phyloP scores from a whole-genome alignment of 495 filamentous ascomycete genomes.

The Penicillium desertorum region DNA sequence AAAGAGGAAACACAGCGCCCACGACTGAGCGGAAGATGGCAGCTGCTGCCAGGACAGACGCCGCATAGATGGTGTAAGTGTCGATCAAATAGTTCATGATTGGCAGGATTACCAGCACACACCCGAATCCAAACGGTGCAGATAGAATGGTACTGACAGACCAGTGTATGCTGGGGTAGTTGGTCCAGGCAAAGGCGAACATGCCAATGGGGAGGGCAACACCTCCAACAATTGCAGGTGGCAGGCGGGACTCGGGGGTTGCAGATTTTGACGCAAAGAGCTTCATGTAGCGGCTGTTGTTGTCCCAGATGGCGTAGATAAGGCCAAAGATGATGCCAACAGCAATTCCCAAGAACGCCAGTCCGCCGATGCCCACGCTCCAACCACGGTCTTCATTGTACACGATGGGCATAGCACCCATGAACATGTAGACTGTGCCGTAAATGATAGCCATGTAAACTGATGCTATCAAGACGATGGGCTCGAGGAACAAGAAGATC shows the following conservation, averaged over 20 bases:
- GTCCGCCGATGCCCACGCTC: conserved; percentile 10
- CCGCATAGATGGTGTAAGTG: conserved; percentile 73
- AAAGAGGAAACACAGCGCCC: conserved; percentile 74
- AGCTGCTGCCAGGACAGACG: conserved; percentile 72
- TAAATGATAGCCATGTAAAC: not conserved
- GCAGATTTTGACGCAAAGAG: not conserved
- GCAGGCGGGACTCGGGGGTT: conserved; percentile 18
- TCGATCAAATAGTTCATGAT: conserved; percentile 59
- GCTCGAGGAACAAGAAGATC: not conserved
- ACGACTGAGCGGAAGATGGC: conserved; percentile 63
- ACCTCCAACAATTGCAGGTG: conserved; percentile 33
- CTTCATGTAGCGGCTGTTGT: not conserved
- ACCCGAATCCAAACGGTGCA: conserved; percentile 67
- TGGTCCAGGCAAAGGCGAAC: conserved; percentile 67
- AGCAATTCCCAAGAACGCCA: conserved; percentile 14
- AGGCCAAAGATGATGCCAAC: conserved; percentile 52
- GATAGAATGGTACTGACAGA: conserved; percentile 47
- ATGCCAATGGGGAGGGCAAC: conserved; percentile 47
- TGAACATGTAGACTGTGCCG: conserved; percentile 57
- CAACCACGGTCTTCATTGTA: conserved; percentile 50
- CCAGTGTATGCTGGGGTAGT: conserved; percentile 65
- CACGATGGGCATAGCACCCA: conserved; percentile 60
- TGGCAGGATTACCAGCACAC: conserved; percentile 67
- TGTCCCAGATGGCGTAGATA: not conserved
- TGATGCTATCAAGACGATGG: not conserved